Evolutionary conservation across 1,139 yeast genomes (phyloP), one percentile per base, ranked within the genome.

Genomic region (Hyphopichia wangnamkhiaoensis): DNA sequence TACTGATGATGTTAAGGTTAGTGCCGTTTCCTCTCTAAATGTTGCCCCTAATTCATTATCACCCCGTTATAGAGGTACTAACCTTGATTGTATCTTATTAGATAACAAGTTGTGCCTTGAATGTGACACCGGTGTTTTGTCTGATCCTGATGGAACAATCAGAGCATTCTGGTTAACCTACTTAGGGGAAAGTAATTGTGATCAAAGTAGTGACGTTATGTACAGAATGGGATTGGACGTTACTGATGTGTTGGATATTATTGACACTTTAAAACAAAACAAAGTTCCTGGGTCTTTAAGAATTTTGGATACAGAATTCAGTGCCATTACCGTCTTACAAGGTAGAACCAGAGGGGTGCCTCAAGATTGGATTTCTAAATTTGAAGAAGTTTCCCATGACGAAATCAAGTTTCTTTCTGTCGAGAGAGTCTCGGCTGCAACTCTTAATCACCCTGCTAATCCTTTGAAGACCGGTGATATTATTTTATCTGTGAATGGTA

Each of bases 281-380:
- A 59, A 68, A 30, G 63, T 67, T 8, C 89, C 93, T 2, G 65
- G 70, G 30, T 73, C 79, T 7, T 68, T 77, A 37, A 68, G 86
- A 45, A 82, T 88, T 38, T 71, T 91, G 39, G 96, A 89, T 53
- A 83, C 89, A 31, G 96, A 88, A 53, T 82, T 88, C 50, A 75
- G 78, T 23, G 72, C 91, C 0, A 70, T 85, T 37, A 76, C 88
- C 1, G 72, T 89, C 19, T 75, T 83, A 21, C 85, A 82, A 52
- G 95, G 95, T 2, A 80, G 96, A 61, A 78, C 87, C 36, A 75
- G 89, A 54, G 95, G 95, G 13, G 95, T 90, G 16, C 78, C 93
- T 1, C 93, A 86, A 52, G 80, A 80, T 31, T 88, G 96, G 95
- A 84, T 90, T 46, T 58, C 71, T 27, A 72, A 71, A 48, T 77